These are phyloP conservation scores for Themeda triandra DNA, from an alignment of 176 grass and related monocot genomes.

Conservation along the genomic window DNA sequence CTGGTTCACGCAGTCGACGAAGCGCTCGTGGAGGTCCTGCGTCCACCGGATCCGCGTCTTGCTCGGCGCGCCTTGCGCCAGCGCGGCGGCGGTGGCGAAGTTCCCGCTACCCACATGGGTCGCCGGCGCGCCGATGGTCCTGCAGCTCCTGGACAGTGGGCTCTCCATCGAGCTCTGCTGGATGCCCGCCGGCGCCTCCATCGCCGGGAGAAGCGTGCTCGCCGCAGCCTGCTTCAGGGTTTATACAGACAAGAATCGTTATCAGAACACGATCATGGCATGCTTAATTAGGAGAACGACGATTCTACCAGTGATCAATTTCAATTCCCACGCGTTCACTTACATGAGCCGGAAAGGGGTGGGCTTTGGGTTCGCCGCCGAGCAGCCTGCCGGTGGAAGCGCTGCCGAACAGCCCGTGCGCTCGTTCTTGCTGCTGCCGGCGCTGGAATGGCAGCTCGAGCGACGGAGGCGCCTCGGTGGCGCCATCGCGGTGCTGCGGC, in stretches of 20 bases:
- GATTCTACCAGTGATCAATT: background rate
- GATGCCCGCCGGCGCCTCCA: constrained; percentile 34
- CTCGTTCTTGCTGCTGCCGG: constrained; percentile 8
- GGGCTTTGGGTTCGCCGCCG: constrained; percentile 10
- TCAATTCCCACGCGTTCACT: constrained; percentile 2
- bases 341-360: constrained; percentile 24
- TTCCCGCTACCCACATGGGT: background rate
- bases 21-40: constrained; percentile 80
- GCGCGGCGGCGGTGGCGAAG: background rate
- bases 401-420: constrained; percentile 8
- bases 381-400: background rate
- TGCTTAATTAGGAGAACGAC: background rate
- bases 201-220: constrained; percentile 11
- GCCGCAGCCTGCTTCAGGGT: constrained; percentile 35
- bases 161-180: constrained; percentile 37
- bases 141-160: constrained; percentile 6
- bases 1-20: constrained; percentile 75
- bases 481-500: constrained; percentile 4
- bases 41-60: constrained; percentile 93
- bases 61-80: constrained; percentile 25
- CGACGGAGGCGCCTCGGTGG: background rate
- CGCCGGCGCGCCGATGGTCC: background rate
- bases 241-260: background rate
- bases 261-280: background rate
- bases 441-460: constrained; percentile 29